Base-by-base conservation (phyloP, 176 grass and related monocot genomes). In the Cenchrus fungigraminus region DNA sequence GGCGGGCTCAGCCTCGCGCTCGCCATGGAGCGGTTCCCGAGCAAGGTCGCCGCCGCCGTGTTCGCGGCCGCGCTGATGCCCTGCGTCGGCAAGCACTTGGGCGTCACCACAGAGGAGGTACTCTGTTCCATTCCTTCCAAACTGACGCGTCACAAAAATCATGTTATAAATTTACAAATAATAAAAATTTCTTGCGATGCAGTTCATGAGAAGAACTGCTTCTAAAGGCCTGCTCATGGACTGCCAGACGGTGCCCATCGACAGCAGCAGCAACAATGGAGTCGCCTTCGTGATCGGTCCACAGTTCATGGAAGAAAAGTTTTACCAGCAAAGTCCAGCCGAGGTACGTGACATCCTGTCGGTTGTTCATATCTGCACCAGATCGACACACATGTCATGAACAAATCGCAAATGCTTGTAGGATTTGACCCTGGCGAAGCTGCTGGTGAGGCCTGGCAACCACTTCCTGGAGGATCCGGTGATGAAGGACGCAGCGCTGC, bases 1-100 rank as follows among this genome's bases (percentile, higher is more conserved):
- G 88, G 92, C 40, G 92, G 92, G 0, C 52, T 73, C 63, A 88
- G 74, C 83, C 4, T 94, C 37, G 34, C 89, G 52, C 89, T 94
- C 57, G 83, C 92, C 74, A 81, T 91, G 89, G 86, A 91, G 79
- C 86, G 66, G 78, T 86, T 84, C 65, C 78, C 88, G 6, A 2
- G 44, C 52, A 91, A 86, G 85, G 12, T 91, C 55, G 34, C 88
- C 9, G 82, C 44, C 1, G 92, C 89, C 22, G 92, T 91, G 25
- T 94, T 94, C 53, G 79, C 60, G 1, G 74, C 92, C 40, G 83
- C 89, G 0, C 59, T 11, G 6, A 76, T 89, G 89, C 92, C 89
- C 3, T 76, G 86, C 63, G 71, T 78, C 1, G 74, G 80, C 77
- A 85, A 63, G 75, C 85, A 77, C 73, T 14, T 91, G 79, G 55